Base-by-base conservation (phyloP, 2,329 filamentous ascomycete genomes). In the Aspergillus aculeatus region DNA sequence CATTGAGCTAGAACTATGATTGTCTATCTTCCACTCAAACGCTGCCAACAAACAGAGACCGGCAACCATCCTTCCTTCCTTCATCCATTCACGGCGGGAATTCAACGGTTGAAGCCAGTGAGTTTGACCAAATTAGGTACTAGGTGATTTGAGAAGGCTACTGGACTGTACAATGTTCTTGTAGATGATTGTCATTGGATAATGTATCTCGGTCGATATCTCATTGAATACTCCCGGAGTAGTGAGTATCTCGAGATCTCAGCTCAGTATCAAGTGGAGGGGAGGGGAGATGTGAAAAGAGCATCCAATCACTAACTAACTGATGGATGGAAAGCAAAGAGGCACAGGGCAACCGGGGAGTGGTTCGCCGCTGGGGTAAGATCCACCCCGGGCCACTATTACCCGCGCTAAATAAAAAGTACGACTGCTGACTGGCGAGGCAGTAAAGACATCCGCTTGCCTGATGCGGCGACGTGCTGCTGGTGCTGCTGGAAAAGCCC, bases 401-500 rank as follows among this genome's bases (percentile, higher is more conserved):
- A 54, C 53, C 56, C 58, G 55, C 52, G 60, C 55, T 58, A 61
- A 48, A 55, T 21, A 56, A 64, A 35, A 66, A 64, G 62, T 64
- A 64, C 63, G 29, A 52, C 47, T 62, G 66, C 63, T 64, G 63
- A 63, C 59, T 61, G 62, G 60, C 61, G 60, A 56, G 64, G 64
- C 59, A 23, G 23, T 64, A 66, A 68, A 58, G 62, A 64, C 64
- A 65, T 64, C 65, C 62, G 63, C 68, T 63, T 73, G 61, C 72
- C 71, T 62, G 71, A 72, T 74, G 60, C 66, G 71, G 71, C 72
- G 70, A 71, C 65, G 31, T 68, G 69, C 66, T 69, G 71, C 61
- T 66, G 59, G 67, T 23, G 23, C 23, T 23, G 23, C 23, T 23
- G 23, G 16, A 63, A 60, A 64, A 62, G 68, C 67, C 66, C 65